A percentile compares a stretch with the other conserved stretches of the same genome.
Conservation (phyloP, 2,329 filamentous ascomycete species). For the Botrytis sinoallii region DNA sequence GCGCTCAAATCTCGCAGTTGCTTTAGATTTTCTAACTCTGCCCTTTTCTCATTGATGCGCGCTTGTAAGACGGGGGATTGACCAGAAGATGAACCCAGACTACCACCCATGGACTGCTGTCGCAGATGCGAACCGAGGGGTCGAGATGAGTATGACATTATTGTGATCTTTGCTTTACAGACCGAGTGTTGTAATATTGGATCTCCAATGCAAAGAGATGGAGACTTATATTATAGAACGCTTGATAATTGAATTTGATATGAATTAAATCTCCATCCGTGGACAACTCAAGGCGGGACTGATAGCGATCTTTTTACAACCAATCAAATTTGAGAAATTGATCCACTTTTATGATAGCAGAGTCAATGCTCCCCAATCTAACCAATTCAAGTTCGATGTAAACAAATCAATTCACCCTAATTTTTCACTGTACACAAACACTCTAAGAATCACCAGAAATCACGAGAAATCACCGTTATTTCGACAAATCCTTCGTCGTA, state of each 20-base stretch:
- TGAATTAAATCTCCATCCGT: conserved; percentile 3
- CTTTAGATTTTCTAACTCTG: conserved; percentile 74
- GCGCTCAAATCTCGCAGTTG: conserved; percentile 77
- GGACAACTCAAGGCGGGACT: conserved; percentile 4
- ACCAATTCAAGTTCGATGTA: conserved; percentile 31
- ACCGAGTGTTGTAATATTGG: neutral
- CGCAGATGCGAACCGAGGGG: conserved; percentile 65
- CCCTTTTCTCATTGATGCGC: conserved; percentile 81
- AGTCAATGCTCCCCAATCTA: conserved; percentile 11
- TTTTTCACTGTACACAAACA: conserved; percentile 19
- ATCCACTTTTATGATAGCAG: conserved; percentile 2
- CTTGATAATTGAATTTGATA: neutral
- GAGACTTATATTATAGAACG: neutral
- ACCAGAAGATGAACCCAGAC: conserved; percentile 45
- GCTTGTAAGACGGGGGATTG: conserved; percentile 69
- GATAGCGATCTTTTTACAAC: neutral
- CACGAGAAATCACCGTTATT: neutral
- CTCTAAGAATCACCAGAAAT: neutral
- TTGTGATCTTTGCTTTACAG: conserved; percentile 1
- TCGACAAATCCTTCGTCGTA: neutral
- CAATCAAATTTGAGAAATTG: neutral
- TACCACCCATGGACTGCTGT: conserved; percentile 54
- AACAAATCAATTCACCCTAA: conserved; percentile 27
- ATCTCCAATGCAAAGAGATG: conserved; percentile 5
- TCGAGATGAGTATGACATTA: conserved; percentile 56